Percentiles rank a stretch among this genome's conserved stretches.
phyloP scores from a whole-genome alignment of 345 rosid genomes.

The Bretschneidera sinensis region DNA sequence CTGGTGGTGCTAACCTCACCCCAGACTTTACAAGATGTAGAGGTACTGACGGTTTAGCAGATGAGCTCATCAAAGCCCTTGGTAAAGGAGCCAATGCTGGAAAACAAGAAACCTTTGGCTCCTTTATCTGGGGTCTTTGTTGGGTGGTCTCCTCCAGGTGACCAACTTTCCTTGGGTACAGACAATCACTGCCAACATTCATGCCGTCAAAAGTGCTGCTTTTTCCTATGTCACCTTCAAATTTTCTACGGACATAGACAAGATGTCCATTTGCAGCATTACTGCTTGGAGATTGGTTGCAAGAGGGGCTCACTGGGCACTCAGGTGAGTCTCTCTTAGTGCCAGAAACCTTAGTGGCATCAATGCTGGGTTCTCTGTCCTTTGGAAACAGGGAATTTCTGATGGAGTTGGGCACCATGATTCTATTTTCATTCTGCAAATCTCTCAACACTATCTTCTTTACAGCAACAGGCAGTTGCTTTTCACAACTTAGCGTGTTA shows the following conservation, averaged over 20 bases:
- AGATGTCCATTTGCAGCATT: conserved; percentile 51
- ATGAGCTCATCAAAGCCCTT: conserved; percentile 25
- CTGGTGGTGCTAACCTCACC: conserved; percentile 30
- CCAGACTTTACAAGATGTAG: conserved; percentile 36
- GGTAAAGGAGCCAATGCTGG: conserved; percentile 41
- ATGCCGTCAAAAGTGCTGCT: conserved; percentile 19
- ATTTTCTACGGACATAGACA: conserved; percentile 79
- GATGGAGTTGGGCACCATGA: conserved; percentile 26
- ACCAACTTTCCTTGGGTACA: conserved; percentile 15
- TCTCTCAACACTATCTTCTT: conserved; percentile 60
- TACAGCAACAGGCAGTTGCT: conserved; percentile 30
- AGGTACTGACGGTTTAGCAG: conserved; percentile 38
- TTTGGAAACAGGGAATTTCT: conserved; percentile 35
- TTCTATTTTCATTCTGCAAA: conserved; percentile 55
- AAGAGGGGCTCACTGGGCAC: conserved; percentile 28
- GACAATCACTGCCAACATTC: conserved; percentile 17
- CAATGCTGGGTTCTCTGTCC: conserved; percentile 33
- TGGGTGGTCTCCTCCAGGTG: conserved; percentile 27
- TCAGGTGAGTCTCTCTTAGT: conserved; percentile 45
- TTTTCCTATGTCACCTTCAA: conserved; percentile 55
- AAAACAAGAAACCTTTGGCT: conserved; percentile 37
- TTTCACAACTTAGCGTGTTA: conserved; percentile 33
- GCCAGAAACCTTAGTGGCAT: conserved; percentile 47
- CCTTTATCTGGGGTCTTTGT: conserved; percentile 27
- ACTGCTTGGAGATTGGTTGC: conserved; percentile 36